Evolutionary conservation across 345 rosid species (phyloP), one percentile per base, ranked within the genome.

Genomic region (Cardamine chenopodiifolia): DNA sequence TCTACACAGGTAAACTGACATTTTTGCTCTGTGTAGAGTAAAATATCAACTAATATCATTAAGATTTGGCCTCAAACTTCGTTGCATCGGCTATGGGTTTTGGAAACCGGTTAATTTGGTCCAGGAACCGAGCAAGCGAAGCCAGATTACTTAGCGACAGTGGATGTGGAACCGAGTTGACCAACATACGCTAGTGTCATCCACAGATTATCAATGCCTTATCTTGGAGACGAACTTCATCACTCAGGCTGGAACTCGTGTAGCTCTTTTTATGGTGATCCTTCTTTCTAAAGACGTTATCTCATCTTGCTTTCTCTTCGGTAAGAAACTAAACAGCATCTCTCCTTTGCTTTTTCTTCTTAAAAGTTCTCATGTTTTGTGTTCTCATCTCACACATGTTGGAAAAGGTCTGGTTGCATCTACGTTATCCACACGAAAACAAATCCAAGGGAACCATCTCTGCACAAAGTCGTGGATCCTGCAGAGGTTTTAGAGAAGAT

Each of bases 171-270:
- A 72, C 91, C 93, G 8, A 83, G 58, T 76, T 92, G 96, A 7
- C 77, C 88, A 19, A 90, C 86, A 57, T 88, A 81, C 77, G 85
- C 95, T 2, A 77, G 84, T 76, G 86, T 92, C 37, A 86, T 92
- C 75, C 91, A 90, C 68, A 83, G 96, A 86, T 78, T 90, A 2
- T 74, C 91, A 29, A 75, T 88, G 78, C 92, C 93, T n/a, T 52
- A 75, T 76, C 3, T 88, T 12, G 96, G 91, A 50, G 98, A 92
- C 62, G 98, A 92, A 70, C 86, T 92, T 29, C 95, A 92, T 78
- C 96, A 90, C 77, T 82, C 91, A 6, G 98, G 97, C 12, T 90
- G 97, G 97, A 92, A 92, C 75, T 39, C 92, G 0, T 92, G 96
- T 82, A 92, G 97, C 80, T 92, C 97, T 26, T 92, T 96, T 89